Conservation (phyloP, 768 basidiomycete species). For the Hydnomerulius pinastri region DNA sequence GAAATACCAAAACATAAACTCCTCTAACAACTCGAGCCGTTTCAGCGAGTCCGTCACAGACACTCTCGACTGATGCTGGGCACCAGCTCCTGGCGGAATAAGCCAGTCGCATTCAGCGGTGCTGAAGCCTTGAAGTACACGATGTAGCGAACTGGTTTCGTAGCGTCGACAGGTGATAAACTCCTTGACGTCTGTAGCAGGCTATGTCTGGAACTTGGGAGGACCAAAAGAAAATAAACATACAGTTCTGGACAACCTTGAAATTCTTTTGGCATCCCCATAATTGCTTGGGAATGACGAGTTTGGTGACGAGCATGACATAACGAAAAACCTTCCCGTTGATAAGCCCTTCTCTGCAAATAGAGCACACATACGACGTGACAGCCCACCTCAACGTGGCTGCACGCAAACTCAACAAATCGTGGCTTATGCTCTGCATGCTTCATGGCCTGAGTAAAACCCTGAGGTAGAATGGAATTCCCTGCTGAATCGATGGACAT, state of each 20-base stretch:
- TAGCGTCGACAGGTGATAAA: conserved; percentile 78
- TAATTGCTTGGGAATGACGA: conserved; percentile 70
- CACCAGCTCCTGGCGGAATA: conserved; percentile 42
- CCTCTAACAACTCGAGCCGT: conserved; percentile 77
- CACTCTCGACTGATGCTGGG: conserved; percentile 46
- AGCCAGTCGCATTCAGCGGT: conserved; percentile 83
- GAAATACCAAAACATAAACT: conserved; percentile 95
- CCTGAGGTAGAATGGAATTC: conserved; percentile 45
- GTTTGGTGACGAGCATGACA: conserved; percentile 58
- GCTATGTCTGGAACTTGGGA: background rate
- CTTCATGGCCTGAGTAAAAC: conserved; percentile 48
- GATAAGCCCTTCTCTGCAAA: background rate
- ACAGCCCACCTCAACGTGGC: conserved; percentile 55
- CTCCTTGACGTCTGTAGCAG: conserved; percentile 60
- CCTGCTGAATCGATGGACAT: conserved; percentile 56
- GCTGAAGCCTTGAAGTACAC: conserved; percentile 73
- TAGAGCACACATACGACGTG: background rate
- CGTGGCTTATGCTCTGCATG: conserved; percentile 61
- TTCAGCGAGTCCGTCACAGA: conserved; percentile 71
- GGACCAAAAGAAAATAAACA: conserved; percentile 18
- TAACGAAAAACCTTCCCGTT: conserved; percentile 66
- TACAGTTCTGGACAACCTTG: conserved; percentile 57
- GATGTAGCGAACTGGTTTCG: conserved; percentile 78
- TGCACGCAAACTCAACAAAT: conserved; percentile 79
- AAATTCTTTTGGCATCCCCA: conserved; percentile 80